These are phyloP conservation scores for Candida coquimbonensis DNA, from an alignment of 805 yeast species.

Conservation along the genomic window DNA sequence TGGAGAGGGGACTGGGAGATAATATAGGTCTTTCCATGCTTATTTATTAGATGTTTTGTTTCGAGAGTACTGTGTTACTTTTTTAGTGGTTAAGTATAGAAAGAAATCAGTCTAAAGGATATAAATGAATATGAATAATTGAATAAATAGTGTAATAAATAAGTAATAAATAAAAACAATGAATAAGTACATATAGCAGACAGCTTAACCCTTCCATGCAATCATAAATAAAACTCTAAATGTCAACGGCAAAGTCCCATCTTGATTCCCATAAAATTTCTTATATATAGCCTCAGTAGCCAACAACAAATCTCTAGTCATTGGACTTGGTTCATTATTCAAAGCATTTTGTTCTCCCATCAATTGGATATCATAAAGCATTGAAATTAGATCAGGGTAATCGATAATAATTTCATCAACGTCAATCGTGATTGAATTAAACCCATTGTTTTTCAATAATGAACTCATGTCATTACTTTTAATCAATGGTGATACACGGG, in stretches of 20 bases:
- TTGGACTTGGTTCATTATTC: constrained; percentile 23
- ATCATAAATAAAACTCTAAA: constrained; percentile 75
- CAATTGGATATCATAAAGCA: constrained; percentile 63
- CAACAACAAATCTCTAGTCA: constrained; percentile 59
- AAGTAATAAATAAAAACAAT: too few species aligned
- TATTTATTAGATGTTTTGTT: too few species aligned
- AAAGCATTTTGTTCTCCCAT: constrained; percentile 86
- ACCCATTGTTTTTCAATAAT: constrained; percentile 67
- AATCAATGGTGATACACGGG: constrained; percentile 75
- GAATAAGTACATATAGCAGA: too few species aligned
- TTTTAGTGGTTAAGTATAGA: too few species aligned
- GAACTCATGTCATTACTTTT: constrained; percentile 72
- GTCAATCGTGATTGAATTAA: constrained; percentile 74
- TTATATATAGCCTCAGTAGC: constrained; percentile 74
- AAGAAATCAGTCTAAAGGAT: too few species aligned
- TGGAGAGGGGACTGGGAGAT: too few species aligned
- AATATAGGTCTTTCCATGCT: too few species aligned
- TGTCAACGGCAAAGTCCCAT: constrained; percentile 63
- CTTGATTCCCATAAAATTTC: constrained; percentile 61
- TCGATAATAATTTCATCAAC: constrained; percentile 77
- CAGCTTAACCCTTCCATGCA: constrained; percentile 57
- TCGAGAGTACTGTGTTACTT: too few species aligned
- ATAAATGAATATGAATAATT: too few species aligned
- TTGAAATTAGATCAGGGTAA: constrained; percentile 62
- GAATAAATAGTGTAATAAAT: too few species aligned